Conservation (phyloP, 441 rosid species). For the Pelargonium cotyledonis region DNA sequence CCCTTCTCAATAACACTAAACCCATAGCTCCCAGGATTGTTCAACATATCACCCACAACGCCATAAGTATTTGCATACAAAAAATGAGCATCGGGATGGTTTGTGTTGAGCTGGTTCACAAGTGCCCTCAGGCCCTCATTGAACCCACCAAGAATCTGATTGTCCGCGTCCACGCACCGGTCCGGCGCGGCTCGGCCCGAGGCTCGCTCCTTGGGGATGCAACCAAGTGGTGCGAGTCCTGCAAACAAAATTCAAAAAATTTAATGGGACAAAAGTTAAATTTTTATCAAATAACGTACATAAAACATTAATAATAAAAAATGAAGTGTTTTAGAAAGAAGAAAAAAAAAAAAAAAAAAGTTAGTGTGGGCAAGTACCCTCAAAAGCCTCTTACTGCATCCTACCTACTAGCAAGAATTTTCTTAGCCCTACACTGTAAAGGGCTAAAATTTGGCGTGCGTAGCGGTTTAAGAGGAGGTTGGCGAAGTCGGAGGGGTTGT, state of each 20-base stretch:
- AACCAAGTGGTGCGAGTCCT: conserved; percentile 71
- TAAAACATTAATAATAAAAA: no score
- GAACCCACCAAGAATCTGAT: conserved; percentile 63
- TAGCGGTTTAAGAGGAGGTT: conserved; percentile 58
- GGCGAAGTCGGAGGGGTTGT: conserved; percentile 51
- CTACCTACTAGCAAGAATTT: conserved; percentile 53
- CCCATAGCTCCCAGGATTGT: conserved; percentile 54
- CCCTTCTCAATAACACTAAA: conserved; percentile 55
- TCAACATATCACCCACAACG: conserved; percentile 68
- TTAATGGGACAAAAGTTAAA: no score
- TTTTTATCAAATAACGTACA: no score
- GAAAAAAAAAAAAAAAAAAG: no score
- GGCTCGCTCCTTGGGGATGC: conserved; percentile 75
- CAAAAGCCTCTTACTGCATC: no score
- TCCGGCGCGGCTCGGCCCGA: conserved; percentile 35
- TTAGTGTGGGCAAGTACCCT: no score
- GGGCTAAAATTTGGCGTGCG: conserved; percentile 49
- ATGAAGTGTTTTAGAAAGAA: no score
- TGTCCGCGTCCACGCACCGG: conserved; percentile 61
- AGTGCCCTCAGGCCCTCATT: conserved; percentile 60
- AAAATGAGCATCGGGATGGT: conserved; percentile 44
- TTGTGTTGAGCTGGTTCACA: conserved; percentile 52
- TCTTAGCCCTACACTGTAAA: conserved; percentile 59
- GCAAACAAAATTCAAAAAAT: conserved; percentile 10
- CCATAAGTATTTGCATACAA: conserved; percentile 57